A percentile compares a stretch with the other conserved stretches of the same genome.
Evolutionary conservation across 106 monocot genomes (phyloP).

Genomic region (Acanthochlamys bracteata): DNA sequence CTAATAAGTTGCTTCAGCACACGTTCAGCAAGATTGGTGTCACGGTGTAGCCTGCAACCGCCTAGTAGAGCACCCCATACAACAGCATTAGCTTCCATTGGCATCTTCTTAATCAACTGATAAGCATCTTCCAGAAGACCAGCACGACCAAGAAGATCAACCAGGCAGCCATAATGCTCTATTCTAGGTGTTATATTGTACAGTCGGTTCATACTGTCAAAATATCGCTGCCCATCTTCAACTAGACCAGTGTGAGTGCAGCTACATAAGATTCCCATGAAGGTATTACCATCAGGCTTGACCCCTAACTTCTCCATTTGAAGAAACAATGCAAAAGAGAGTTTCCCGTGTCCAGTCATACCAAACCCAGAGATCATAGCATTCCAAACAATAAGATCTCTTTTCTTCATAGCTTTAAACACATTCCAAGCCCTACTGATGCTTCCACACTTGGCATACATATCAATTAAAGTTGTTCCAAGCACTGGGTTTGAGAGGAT

Average conservation of each 20-base stretch:
- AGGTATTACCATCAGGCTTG: conserved; percentile 43
- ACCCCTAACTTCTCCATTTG: conserved; percentile 42
- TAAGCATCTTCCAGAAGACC: conserved; percentile 65
- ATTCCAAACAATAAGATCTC: conserved; percentile 54
- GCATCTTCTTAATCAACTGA: conserved; percentile 54
- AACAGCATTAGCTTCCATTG: conserved; percentile 61
- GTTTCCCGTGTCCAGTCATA: conserved; percentile 53
- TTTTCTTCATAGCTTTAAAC: conserved; percentile 43
- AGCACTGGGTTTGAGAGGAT: conserved; percentile 53
- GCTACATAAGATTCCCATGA: conserved; percentile 52
- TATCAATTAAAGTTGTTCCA: conserved; percentile 73
- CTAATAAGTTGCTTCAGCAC: conserved; percentile 43
- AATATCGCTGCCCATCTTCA: conserved; percentile 51
- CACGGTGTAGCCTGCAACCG: conserved; percentile 44
- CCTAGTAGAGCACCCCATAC: conserved; percentile 76
- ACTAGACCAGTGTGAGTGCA: conserved; percentile 67
- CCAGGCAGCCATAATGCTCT: conserved; percentile 82
- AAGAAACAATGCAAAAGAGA: conserved; percentile 50
- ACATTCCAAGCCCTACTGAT: conserved; percentile 30
- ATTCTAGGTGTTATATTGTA: conserved; percentile 45
- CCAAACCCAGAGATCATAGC: conserved; percentile 61
- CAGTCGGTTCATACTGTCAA: conserved; percentile 34
- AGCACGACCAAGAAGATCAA: conserved; percentile 62
- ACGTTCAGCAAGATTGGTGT: conserved; percentile 39
- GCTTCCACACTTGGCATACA: conserved; percentile 79